Conservation (phyloP, 2,329 filamentous ascomycete species). For the Trichoderma cornu-damae region DNA sequence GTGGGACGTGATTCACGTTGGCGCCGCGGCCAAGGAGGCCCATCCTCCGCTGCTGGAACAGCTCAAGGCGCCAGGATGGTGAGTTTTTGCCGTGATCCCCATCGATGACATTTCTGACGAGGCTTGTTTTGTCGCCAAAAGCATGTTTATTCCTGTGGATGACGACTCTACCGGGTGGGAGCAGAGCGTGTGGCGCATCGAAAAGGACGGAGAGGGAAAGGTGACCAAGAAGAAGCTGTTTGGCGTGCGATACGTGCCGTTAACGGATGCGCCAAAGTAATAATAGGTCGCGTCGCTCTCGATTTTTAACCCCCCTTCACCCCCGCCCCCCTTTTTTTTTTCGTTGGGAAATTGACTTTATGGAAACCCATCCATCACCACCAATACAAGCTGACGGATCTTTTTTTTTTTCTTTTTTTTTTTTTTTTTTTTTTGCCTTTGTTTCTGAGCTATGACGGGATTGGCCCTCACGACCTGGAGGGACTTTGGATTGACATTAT, state of each 20-base stretch:
- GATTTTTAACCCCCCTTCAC: too few species aligned
- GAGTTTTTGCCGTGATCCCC: conserved; percentile 22
- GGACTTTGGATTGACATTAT: too few species aligned
- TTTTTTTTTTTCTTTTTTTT: neutral
- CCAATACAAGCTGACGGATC: neutral
- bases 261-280: conserved; percentile 60
- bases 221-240: conserved; percentile 59
- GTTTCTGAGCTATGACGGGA: too few species aligned
- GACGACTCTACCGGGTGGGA: conserved; percentile 41
- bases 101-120: neutral
- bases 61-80: conserved; percentile 69
- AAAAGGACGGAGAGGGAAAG: conserved; percentile 62
- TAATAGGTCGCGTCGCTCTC: too few species aligned
- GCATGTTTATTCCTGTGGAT: conserved; percentile 74
- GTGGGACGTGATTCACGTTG: conserved; percentile 95
- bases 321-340: neutral
- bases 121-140: conserved; percentile 17
- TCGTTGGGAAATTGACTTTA: neutral
- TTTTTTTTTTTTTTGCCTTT: neutral
- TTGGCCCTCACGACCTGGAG: too few species aligned
- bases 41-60: conserved; percentile 71
- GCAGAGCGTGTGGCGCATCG: conserved; percentile 69
- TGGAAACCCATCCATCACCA: neutral
- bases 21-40: conserved; percentile 71
- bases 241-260: conserved; percentile 70